Conservation (phyloP, 495 filamentous ascomycete genomes). For the Aspergillus cristatus region DNA sequence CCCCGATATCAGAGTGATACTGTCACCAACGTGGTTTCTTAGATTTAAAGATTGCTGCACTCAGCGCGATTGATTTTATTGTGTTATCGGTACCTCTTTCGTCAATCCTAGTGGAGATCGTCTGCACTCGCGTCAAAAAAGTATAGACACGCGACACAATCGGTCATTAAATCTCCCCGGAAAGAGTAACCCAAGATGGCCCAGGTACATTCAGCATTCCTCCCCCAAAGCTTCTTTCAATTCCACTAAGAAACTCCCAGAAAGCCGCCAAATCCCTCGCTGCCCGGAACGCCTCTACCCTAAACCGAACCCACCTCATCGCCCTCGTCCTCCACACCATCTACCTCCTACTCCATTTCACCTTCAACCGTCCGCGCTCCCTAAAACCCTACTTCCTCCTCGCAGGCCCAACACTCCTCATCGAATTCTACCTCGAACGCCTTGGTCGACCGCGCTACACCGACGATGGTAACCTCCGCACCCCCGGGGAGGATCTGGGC, state of each 20-base stretch:
- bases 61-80: too few relatives aligned
- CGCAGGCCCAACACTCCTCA: constrained; percentile 60
- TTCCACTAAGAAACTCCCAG: constrained; percentile 31
- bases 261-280: constrained; percentile 94
- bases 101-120: too few relatives aligned
- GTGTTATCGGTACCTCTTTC: too few relatives aligned
- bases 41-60: too few relatives aligned
- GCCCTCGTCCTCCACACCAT: constrained; percentile 58
- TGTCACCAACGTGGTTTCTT: too few relatives aligned
- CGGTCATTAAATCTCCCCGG: too few relatives aligned
- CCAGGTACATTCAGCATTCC: constrained; percentile 16
- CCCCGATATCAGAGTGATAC: too few relatives aligned
- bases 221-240: neutral
- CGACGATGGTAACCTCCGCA: constrained; percentile 56
- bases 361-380: constrained; percentile 58
- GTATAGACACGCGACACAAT: too few relatives aligned
- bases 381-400: constrained; percentile 63
- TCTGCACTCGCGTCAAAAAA: too few relatives aligned
- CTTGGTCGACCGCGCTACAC: constrained; percentile 67
- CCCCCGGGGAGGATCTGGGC: constrained; percentile 78
- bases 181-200: too few relatives aligned
- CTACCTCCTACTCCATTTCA: constrained; percentile 61
- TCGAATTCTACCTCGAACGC: constrained; percentile 76
- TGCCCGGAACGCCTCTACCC: constrained; percentile 60
- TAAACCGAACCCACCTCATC: constrained; percentile 73